Evolutionary conservation across 495 filamentous ascomycete genomes (phyloP), one percentile per base, ranked within the genome.

Genomic region (Trichodelitschia bisporula): DNA sequence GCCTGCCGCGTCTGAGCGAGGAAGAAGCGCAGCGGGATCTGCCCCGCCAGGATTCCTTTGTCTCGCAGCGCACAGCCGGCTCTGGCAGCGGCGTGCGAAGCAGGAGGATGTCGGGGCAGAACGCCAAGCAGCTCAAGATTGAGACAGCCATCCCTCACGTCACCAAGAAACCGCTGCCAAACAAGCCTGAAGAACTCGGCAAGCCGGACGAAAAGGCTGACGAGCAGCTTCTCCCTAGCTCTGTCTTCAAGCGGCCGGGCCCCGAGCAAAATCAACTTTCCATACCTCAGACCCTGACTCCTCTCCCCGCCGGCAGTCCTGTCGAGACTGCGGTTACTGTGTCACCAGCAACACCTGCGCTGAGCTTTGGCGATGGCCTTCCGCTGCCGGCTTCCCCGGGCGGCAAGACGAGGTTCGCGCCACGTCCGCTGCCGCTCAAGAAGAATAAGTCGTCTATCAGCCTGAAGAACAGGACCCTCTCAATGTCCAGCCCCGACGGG

Each of bases 401-500:
- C 18, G 37, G 38, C 19, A 37, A 24, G 31, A 18, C 20, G 10
- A n/a, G n/a, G n/a, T n/a, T n/a, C n/a, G n/a, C n/a, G n/a, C n/a
- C n/a, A n/a, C n/a, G n/a, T n/a, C n/a, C n/a, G n/a, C n/a, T n/a
- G n/a, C 31, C 18, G n/a, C 61, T 48, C 32, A 31, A 72, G 21
- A 90, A 82, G 54, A 74, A 72, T 31, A 73, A 74, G 38, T 83
- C 80, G 0, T 74, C 77, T 2, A 66, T 77, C 2, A 78, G 72
- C 42, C 47, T 82, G 16, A 77, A 69, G 43, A 60, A 64, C 19
- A 66, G 77, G 19, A 77, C 73, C 33, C 55, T 79, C n/a, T 80
- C 76, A 4, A 55, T 79, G 13, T 73, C 77, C 1, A 69, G 66
- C 27, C 57, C 70, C 19, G 78, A 86, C 15, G 56, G 50, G 0